A percentile compares a stretch with the other conserved stretches of the same genome.
phyloP scores from a whole-genome alignment of 2,329 filamentous ascomycete genomes.

The Didymella arachidicola region DNA sequence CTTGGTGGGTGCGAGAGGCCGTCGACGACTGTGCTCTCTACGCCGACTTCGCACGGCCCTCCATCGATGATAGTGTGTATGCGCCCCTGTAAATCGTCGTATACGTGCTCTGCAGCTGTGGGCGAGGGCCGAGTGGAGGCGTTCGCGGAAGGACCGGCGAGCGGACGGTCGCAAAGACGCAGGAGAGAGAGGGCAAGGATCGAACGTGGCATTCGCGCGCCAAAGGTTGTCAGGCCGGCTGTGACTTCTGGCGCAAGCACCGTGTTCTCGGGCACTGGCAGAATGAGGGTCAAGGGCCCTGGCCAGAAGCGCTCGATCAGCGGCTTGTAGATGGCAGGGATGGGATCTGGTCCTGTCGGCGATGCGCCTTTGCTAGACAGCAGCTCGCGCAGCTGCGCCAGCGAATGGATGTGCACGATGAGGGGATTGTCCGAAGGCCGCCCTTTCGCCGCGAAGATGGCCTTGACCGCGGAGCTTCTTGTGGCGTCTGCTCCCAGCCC shows the following conservation, averaged over 20 bases:
- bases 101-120: constrained; percentile 87
- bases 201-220: constrained; percentile 86
- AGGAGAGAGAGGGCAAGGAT: constrained; percentile 89
- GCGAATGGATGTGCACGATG: constrained; percentile 87
- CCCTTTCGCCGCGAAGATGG: constrained; percentile 93
- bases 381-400: constrained; percentile 75
- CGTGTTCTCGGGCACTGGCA: constrained; percentile 75
- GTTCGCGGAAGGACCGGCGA: constrained; percentile 94
- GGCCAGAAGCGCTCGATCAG: constrained; percentile 91
- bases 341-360: constrained; percentile 48
- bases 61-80: constrained; percentile 91
- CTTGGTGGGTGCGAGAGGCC: constrained; percentile 82
- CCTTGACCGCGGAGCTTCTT: constrained; percentile 78
- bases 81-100: constrained; percentile 80
- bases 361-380: constrained; percentile 51
- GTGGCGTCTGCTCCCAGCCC: constrained; percentile 96
- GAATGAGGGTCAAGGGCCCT: constrained; percentile 87
- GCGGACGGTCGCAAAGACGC: constrained; percentile 74
- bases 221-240: constrained; percentile 83
- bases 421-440: constrained; percentile 93
- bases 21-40: constrained; percentile 97
- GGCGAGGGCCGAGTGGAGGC: constrained; percentile 92
- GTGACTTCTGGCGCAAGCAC: constrained; percentile 90
- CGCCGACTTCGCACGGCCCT: constrained; percentile 83
- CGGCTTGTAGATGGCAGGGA: constrained; percentile 79